Percentiles rank a stretch among this genome's conserved stretches.
Evolutionary conservation across 805 yeast genomes (phyloP).

Genomic region (Hanseniaspora singularis): DNA sequence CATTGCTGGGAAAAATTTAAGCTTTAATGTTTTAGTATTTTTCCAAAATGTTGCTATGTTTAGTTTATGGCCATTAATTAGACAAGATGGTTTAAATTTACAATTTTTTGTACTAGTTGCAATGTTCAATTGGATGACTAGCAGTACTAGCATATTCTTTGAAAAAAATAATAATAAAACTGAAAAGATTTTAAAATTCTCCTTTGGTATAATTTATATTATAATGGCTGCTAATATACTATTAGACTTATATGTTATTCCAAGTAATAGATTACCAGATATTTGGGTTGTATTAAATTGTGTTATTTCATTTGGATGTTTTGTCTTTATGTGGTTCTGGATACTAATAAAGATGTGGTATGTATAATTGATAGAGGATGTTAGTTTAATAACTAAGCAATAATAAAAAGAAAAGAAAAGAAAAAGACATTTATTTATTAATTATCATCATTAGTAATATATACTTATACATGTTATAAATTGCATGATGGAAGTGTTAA

Average conservation of each 20-base stretch:
- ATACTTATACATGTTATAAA: too few relatives aligned
- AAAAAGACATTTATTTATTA: not conserved
- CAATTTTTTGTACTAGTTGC: constrained; percentile 57
- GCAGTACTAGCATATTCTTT: constrained; percentile 50
- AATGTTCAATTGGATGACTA: constrained; percentile 69
- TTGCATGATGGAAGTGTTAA: too few relatives aligned
- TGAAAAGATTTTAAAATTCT: not conserved
- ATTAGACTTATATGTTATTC: constrained; percentile 38
- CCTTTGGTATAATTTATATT: constrained; percentile 25
- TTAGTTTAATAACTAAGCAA: not conserved
- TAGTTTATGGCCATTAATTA: constrained; percentile 77
- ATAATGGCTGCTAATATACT: constrained; percentile 17
- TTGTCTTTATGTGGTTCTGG: constrained; percentile 74
- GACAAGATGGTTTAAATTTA: constrained; percentile 57
- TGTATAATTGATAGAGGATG: not conserved
- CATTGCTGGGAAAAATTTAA: not conserved
- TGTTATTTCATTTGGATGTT: constrained; percentile 62
- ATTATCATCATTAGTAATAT: too few relatives aligned
- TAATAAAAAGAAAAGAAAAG: not conserved
- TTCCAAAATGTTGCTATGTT: constrained; percentile 72
- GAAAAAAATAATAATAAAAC: not conserved
- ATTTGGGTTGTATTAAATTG: constrained; percentile 73
- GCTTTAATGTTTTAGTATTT: constrained; percentile 69
- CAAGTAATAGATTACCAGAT: constrained; percentile 65
- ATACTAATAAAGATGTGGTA: constrained; percentile 5